Percentiles rank a stretch among this genome's conserved stretches.
Evolutionary conservation across 768 basidiomycete genomes (phyloP).

Genomic region (Gyrodon lividus): DNA sequence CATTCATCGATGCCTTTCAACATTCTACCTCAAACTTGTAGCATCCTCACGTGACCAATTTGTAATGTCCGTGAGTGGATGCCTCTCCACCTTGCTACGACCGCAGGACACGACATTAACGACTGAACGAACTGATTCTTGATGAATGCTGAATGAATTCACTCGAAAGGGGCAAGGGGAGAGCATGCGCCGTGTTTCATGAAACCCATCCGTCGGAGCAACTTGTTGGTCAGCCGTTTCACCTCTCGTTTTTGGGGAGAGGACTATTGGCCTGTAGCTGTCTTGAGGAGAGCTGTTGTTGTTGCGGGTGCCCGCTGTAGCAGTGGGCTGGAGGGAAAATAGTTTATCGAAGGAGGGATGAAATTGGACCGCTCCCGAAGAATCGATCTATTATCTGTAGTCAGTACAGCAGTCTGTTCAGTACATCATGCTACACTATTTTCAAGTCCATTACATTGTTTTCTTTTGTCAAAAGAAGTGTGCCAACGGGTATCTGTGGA

Average conservation of each 20-base stretch:
- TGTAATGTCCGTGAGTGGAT: conserved; percentile 13
- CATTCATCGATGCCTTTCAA: conserved; percentile 22
- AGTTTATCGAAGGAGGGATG: conserved; percentile 21
- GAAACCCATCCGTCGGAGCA: conserved; percentile 19
- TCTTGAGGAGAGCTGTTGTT: conserved; percentile 24
- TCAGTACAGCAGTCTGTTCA: conserved; percentile 19
- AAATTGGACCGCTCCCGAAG: conserved; percentile 28
- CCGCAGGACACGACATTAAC: conserved; percentile 31
- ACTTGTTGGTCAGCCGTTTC: conserved; percentile 10
- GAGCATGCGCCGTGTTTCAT: conserved; percentile 18
- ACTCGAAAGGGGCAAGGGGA: conserved; percentile 29
- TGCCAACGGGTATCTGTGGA: neutral
- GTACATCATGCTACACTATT: conserved; percentile 20
- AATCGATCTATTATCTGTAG: conserved; percentile 26
- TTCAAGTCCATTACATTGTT: conserved; percentile 24
- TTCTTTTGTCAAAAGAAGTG: conserved; percentile 10
- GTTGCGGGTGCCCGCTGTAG: conserved; percentile 30
- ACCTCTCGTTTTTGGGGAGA: conserved; percentile 11
- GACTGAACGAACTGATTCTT: conserved; percentile 37
- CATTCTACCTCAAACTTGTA: conserved; percentile 11
- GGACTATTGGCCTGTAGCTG: conserved; percentile 14
- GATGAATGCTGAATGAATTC: conserved; percentile 34
- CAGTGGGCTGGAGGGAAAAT: conserved; percentile 32
- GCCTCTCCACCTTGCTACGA: conserved; percentile 30
- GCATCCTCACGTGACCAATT: conserved; percentile 16